Percentiles rank a stretch among this genome's conserved stretches.
Evolutionary conservation across 2,329 filamentous ascomycete species (phyloP).

Genomic region (Tolypocladium tropicale): DNA sequence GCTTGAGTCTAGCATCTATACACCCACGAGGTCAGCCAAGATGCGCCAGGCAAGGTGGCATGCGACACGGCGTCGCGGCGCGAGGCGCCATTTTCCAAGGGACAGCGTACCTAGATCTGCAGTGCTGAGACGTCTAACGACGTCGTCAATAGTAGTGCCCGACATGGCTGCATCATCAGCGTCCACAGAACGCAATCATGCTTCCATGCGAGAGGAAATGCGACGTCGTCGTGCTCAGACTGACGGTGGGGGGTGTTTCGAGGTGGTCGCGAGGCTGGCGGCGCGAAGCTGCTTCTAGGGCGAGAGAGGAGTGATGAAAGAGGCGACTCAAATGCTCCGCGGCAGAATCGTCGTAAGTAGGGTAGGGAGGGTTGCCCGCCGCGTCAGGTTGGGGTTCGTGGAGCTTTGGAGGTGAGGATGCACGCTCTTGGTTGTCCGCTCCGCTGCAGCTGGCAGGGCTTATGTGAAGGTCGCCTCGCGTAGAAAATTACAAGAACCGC

Average conservation of each 20-base stretch:
- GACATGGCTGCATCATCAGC: slow-evolving; percentile 48
- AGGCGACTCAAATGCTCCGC: not conserved
- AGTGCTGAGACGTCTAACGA: slow-evolving; percentile 48
- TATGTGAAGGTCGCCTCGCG: slow-evolving; percentile 10
- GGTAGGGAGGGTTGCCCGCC: not conserved
- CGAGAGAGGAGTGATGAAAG: not conserved
- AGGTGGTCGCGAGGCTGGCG: slow-evolving; percentile 12
- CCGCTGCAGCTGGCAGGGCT: slow-evolving; percentile 4
- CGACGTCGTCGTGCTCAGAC: slow-evolving; percentile 8
- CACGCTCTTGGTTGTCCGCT: slow-evolving; percentile 1
- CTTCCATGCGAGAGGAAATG: slow-evolving; percentile 23
- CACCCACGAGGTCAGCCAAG: slow-evolving; percentile 1
- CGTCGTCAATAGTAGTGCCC: slow-evolving; percentile 50
- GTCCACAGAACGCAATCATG: slow-evolving; percentile 21
- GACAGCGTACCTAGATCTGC: slow-evolving; percentile 41
- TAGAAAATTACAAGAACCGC: slow-evolving; percentile 28
- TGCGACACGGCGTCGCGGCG: not conserved
- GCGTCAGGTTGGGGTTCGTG: not conserved
- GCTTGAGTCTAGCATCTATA: slow-evolving; percentile 70
- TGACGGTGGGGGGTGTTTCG: slow-evolving; percentile 4
- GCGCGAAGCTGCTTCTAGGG: slow-evolving; percentile 2
- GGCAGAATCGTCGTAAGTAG: no score
- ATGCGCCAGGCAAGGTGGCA: not conserved
- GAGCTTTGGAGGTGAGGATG: not conserved
- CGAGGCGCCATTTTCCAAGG: not conserved